These are phyloP conservation scores for Amanita inopinata DNA, from an alignment of 768 basidiomycete genomes.

Conservation along the genomic window DNA sequence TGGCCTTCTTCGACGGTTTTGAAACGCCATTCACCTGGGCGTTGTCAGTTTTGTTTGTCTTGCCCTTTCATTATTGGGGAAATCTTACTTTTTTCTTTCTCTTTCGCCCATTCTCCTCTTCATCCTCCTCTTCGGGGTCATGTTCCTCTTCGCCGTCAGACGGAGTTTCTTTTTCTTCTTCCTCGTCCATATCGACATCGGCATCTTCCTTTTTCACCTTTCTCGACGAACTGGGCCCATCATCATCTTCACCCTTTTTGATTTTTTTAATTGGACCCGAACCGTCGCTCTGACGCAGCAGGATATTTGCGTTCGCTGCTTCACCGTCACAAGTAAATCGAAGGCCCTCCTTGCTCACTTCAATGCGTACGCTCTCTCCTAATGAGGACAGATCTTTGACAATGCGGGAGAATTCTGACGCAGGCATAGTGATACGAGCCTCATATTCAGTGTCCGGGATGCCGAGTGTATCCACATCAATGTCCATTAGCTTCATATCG, in stretches of 20 bases:
- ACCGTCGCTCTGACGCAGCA: slow-evolving; percentile 68
- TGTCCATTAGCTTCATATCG: slow-evolving; percentile 99
- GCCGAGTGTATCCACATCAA: slow-evolving; percentile 87
- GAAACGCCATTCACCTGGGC: slow-evolving; percentile 25
- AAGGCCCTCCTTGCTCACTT: slow-evolving; percentile 92
- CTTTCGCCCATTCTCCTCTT: slow-evolving; percentile 52
- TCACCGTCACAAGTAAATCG: slow-evolving; percentile 91
- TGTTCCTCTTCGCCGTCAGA: slow-evolving; percentile 42
- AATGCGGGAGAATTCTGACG: slow-evolving; percentile 83
- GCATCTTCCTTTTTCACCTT: slow-evolving; percentile 38
- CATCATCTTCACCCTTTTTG: slow-evolving; percentile 26
- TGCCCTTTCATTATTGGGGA: not conserved
- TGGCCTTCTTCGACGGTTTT: slow-evolving; percentile 37
- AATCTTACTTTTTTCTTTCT: slow-evolving; percentile 55
- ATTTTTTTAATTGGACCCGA: slow-evolving; percentile 32
- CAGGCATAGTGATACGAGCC: slow-evolving; percentile 79
- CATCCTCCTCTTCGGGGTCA: slow-evolving; percentile 33
- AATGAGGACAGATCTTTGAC: slow-evolving; percentile 84
- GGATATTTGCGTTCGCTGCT: slow-evolving; percentile 80
- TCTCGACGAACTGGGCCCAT: slow-evolving; percentile 29
- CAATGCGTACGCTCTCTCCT: slow-evolving; percentile 92
- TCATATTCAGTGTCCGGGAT: slow-evolving; percentile 99
- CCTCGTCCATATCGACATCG: slow-evolving; percentile 33
- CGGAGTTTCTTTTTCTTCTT: slow-evolving; percentile 39
- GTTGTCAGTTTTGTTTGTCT: not conserved